Base-by-base conservation (phyloP, 1,284 basidiomycete genomes). In the Ustilago xerochloae region DNA sequence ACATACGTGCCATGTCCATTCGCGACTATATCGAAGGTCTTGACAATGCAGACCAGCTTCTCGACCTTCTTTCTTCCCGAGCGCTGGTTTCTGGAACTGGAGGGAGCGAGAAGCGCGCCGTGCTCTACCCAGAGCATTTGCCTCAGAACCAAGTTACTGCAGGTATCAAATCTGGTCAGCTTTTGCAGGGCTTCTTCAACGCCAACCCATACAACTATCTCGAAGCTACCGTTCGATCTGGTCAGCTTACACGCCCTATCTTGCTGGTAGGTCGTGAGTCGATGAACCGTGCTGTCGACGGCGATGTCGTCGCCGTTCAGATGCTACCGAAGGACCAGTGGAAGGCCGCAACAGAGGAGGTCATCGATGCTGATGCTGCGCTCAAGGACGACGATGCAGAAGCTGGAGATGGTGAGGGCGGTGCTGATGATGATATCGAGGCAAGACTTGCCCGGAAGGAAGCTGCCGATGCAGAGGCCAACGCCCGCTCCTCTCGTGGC, bases 171-270 rank as follows among this genome's bases (percentile, higher is more conserved):
- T 89, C 90, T 9, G 93, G 93, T 0, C 87, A 91, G 51, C 89
- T 95, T 10, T 89, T 94, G 77, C 92, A 96, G 85, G 97, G 97
- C 0, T 91, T 94, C 83, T 99, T 97, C 87, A 95, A 93, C 81
- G 93, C 95, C 5, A 97, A 93, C 79, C 90, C 91, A 66, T 99
- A 93, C 87, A 99, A 99, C 84, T 99, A 96, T 81, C 88, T 98
- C 41, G 63, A 93, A 90, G 96, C 93, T 2, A 92, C 88, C 46
- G 94, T 98, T 16, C 88, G 89, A 5, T 90, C 91, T 0, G 88
- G 90, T 1, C 88, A 88, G 0, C 91, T 92, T 73, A 86, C 87
- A 16, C 93, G 92, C 79, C 91, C 93, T 0, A 88, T 99, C 10
- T 87, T 99, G 8, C 87, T 99, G 2, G 88, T 93, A 20, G 95